Evolutionary conservation across 768 basidiomycete species (phyloP), one percentile per base, ranked within the genome.

Genomic region (Suillus decipiens): DNA sequence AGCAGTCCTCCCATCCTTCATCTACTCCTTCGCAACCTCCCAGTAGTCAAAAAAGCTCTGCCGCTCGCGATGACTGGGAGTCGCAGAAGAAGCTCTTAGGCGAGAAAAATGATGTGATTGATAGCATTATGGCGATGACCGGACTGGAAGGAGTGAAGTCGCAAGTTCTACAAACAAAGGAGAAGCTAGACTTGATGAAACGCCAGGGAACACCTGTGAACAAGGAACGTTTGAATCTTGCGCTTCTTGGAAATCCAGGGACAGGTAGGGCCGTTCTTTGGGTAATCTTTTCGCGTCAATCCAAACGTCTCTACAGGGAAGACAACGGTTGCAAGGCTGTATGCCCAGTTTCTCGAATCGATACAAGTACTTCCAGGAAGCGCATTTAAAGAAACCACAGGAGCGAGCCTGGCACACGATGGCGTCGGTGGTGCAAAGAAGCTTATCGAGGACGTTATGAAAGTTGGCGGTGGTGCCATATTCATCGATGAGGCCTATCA

Each of bases 401-500:
- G 87, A 0, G 76, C 87, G 5, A 72, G 78, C 0, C 70, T 88
- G 22, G 81, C 84, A 8, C 77, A 82, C 62, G 82, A 85, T 12
- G 86, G 86, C 12, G 82, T 88, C 0, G 64, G 71, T 34, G 82
- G 77, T 1, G 73, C 76, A 19, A 79, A 85, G 69, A 83, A 82
- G 63, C 70, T 77, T 5, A 62, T 88, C 15, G 81, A 87, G 43
- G 69, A 71, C 0, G 72, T 83, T 6, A 53, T 82, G 37, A 79
- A 79, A 11, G 78, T 73, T 1, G 87, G 86, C 0, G 87, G 87
- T 50, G 87, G 87, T 0, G 74, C 80, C 1, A 77, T 89, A 22
- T 89, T 89, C 71, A 73, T 88, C 53, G 87, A 88, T 62, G 87
- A 89, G 67, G 86, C 87, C 1, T 89, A 89, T 65, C 87, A 87